Conservation (phyloP, 2,329 filamentous ascomycete genomes). For the Lachnellula occidentalis region DNA sequence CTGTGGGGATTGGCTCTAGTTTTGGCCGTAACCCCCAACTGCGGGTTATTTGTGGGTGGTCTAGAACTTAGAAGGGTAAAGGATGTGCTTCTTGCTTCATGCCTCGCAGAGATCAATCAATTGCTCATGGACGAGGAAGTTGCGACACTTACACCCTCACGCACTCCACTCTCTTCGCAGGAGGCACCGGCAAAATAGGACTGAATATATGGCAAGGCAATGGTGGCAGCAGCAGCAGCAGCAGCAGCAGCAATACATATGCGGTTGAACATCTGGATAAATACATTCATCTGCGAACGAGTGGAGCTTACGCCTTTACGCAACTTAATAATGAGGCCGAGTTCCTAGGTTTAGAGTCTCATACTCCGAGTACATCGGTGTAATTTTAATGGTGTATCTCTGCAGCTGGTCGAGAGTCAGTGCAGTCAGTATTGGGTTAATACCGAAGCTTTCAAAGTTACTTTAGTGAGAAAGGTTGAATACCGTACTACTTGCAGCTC, state of each 20-base stretch:
- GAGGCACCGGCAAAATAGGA: slow-evolving; percentile 5
- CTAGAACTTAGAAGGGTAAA: too few relatives aligned
- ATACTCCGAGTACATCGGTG: neutral
- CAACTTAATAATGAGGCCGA: slow-evolving; percentile 10
- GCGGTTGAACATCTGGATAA: slow-evolving; percentile 9
- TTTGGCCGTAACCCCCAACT: slow-evolving; percentile 1
- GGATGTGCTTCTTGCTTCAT: too few relatives aligned
- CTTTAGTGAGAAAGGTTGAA: neutral
- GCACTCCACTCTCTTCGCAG: neutral
- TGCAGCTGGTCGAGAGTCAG: neutral
- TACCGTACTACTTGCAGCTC: too few relatives aligned
- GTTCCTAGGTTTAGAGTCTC: slow-evolving; percentile 2
- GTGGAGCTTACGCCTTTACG: slow-evolving; percentile 8
- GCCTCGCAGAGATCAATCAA: too few relatives aligned
- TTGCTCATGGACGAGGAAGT: too few relatives aligned
- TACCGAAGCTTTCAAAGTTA: neutral
- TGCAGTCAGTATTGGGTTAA: neutral
- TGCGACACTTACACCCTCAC: too few relatives aligned
- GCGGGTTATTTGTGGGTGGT: neutral
- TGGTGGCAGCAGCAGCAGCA: neutral
- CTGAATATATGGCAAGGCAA: neutral
- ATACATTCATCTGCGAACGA: slow-evolving; percentile 1
- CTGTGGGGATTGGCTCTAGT: slow-evolving; percentile 8
- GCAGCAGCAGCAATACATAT: neutral
- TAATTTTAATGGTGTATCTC: neutral